Evolutionary conservation across 768 basidiomycete species (phyloP).

Genomic region (Thelephora ganbajun): DNA sequence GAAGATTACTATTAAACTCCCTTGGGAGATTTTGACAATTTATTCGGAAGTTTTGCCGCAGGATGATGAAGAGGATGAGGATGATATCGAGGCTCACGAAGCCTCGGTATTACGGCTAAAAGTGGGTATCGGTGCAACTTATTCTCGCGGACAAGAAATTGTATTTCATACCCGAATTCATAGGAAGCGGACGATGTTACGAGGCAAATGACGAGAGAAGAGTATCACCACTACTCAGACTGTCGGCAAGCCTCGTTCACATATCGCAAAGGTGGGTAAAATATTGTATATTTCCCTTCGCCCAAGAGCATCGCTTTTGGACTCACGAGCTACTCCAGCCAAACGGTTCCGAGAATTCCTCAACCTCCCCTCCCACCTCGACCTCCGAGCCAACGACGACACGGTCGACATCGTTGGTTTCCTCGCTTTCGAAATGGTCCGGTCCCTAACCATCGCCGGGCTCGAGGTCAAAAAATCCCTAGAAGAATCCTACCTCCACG

Average conservation of each 20-base stretch:
- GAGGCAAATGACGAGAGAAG: constrained; percentile 89
- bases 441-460: constrained; percentile 81
- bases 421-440: constrained; percentile 94
- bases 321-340: constrained; percentile 29
- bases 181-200: constrained; percentile 94
- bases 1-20: constrained; percentile 88
- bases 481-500: constrained; percentile 55
- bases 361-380: constrained; percentile 74
- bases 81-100: constrained; percentile 90
- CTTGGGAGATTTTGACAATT: constrained; percentile 90
- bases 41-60: constrained; percentile 84
- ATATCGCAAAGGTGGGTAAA: constrained; percentile 73
- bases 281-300: not conserved
- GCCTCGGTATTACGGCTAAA: constrained; percentile 82
- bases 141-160: not conserved
- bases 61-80: constrained; percentile 94
- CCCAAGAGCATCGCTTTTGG: not conserved
- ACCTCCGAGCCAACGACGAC: constrained; percentile 85
- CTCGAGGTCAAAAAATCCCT: constrained; percentile 70
- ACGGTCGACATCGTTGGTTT: constrained; percentile 95
- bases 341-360: constrained; percentile 94
- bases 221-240: constrained; percentile 94
- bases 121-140: constrained; percentile 21
- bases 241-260: constrained; percentile 96
- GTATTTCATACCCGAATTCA: not conserved